phyloP scores from a whole-genome alignment of 1,284 basidiomycete genomes.

The Apiotrichum gamsii region DNA sequence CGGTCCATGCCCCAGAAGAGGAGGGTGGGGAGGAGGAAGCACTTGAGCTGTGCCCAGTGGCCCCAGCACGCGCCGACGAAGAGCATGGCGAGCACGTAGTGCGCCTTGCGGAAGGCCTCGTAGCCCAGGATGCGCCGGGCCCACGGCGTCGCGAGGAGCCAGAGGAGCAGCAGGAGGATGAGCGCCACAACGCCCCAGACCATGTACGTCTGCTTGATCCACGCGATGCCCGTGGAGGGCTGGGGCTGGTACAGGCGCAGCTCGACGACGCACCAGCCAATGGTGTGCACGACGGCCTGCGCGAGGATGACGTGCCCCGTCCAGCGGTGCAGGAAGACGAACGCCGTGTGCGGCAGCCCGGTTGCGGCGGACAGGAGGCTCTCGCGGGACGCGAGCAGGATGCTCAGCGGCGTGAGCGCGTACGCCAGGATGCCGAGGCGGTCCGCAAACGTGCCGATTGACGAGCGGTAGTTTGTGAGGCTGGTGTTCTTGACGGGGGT shows the following conservation, averaged over 20 bases:
- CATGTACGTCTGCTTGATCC: slow-evolving; percentile 32
- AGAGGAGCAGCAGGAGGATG: slow-evolving; percentile 24
- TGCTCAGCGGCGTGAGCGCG: slow-evolving; percentile 31
- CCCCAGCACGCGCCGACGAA: slow-evolving; percentile 34
- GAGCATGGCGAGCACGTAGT: slow-evolving; percentile 33
- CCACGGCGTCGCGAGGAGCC: slow-evolving; percentile 22
- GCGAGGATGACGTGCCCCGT: slow-evolving; percentile 33
- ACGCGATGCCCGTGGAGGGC: slow-evolving; percentile 19
- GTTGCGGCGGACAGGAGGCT: slow-evolving; percentile 26
- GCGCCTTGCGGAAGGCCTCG: slow-evolving; percentile 34
- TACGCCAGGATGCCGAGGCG: slow-evolving; percentile 30
- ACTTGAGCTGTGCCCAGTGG: slow-evolving; percentile 29
- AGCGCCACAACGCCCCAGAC: slow-evolving; percentile 32
- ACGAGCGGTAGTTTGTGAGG: slow-evolving; percentile 26
- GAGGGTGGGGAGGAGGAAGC: slow-evolving; percentile 31
- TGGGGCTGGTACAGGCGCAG: slow-evolving; percentile 32
- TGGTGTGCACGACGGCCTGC: slow-evolving; percentile 28
- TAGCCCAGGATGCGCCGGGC: slow-evolving; percentile 25
- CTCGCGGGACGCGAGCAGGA: slow-evolving; percentile 30
- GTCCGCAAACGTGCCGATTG: slow-evolving; percentile 26
- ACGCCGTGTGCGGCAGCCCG: slow-evolving; percentile 33
- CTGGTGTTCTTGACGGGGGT: slow-evolving; percentile 27
- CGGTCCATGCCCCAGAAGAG: slow-evolving; percentile 29
- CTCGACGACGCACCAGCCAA: slow-evolving; percentile 33
- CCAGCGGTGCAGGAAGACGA: slow-evolving; percentile 48